Evolutionary conservation across 2,329 filamentous ascomycete species (phyloP).

Genomic region (Penicillium sp.): DNA sequence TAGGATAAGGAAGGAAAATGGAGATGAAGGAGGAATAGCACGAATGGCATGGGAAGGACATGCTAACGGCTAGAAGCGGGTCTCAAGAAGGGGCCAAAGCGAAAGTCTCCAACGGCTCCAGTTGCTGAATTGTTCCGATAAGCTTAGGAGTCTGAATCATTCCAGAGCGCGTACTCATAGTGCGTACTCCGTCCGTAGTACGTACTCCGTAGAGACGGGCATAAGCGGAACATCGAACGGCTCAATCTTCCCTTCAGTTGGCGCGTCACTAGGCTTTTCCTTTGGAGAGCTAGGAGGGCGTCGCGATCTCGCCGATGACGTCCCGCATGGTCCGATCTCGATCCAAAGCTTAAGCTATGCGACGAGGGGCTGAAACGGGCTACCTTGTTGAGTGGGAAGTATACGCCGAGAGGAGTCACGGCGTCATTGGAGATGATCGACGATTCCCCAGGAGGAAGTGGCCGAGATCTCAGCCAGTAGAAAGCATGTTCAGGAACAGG

Average conservation of each 20-base stretch:
- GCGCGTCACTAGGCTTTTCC: constrained; percentile 5
- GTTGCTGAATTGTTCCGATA: constrained; percentile 1
- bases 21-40: background rate
- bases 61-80: constrained; percentile 14
- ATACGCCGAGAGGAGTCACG: constrained; percentile 3
- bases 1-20: background rate
- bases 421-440: background rate
- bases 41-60: constrained; percentile 11
- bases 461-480: background rate
- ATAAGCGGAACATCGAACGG: background rate
- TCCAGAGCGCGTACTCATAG: background rate
- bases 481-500: background rate
- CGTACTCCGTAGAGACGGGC: no score
- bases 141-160: background rate
- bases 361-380: constrained; percentile 7
- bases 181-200: no score
- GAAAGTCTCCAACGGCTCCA: background rate
- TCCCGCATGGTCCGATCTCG: constrained; percentile 21
- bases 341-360: constrained; percentile 24
- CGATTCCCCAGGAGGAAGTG: background rate
- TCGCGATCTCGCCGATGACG: constrained; percentile 21
- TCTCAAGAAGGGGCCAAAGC: constrained; percentile 10
- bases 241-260: background rate
- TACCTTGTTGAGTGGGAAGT: constrained; percentile 16
- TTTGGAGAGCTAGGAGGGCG: background rate